Base-by-base conservation (phyloP, 768 basidiomycete genomes). In the Boletus huronensis region DNA sequence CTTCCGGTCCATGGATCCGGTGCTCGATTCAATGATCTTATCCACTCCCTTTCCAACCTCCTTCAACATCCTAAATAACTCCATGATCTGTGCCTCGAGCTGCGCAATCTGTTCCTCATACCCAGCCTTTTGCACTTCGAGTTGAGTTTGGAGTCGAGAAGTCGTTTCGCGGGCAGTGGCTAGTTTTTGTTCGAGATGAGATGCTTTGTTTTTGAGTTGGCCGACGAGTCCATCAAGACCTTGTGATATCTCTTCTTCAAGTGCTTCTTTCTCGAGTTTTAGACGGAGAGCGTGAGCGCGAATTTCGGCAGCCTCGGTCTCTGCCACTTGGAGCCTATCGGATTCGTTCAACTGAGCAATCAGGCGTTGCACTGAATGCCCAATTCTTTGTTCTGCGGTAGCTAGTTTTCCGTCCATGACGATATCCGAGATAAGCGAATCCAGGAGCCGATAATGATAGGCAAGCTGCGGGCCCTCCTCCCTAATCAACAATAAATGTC, bases 1-100 rank as follows among this genome's bases (percentile, higher is more conserved):
- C 72, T 87, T 87, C 55, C 93, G 80, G 64, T 95, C 88, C 82
- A 93, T 83, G 8, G 77, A 70, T 8, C 77, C 80, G 21, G 74
- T 70, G 40, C 80, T 80, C 25, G 74, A 78, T 68, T 86, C 89
- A 19, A 90, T 73, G 55, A 94, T 83, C 57, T 79, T 81, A 52
- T 90, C 88, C 35, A 92, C 81, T 14, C 88, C 87, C 52, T 81
- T 83, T 16, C 88, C 85, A 34, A 88, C 81, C 64, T 96, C 90
- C 67, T 85, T 90, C 50, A 98, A 77, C 93, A 97, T 96, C 61
- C 88, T 80, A 75, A 95, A 98, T 17, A 98, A 72, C 67, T 97
- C 94, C 79, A 90, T 83, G 57, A 96, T 95, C 75, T 97, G 91
- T 13, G 87, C 81, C 66, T 97, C 93, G 14, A 96, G 83, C 68